Conservation (phyloP, 2,329 filamentous ascomycete species). For the Trichoderma asperellum region DNA sequence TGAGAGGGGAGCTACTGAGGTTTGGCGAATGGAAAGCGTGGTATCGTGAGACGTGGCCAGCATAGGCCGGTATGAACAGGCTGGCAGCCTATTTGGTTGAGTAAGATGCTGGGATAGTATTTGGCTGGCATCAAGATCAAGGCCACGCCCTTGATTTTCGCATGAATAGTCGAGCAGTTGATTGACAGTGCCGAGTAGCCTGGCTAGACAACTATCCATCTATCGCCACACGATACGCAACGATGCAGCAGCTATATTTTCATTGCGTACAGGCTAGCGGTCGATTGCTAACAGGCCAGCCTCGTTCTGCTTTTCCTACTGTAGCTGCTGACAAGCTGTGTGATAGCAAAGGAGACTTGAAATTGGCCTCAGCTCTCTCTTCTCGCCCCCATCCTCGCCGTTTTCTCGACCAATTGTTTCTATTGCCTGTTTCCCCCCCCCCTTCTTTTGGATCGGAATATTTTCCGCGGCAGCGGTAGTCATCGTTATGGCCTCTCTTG, state of each 20-base stretch:
- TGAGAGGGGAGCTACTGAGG: background rate
- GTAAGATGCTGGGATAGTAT: background rate
- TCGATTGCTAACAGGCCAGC: background rate
- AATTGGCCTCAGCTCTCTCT: background rate
- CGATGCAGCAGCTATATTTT: background rate
- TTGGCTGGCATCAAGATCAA: background rate
- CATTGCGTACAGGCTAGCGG: background rate
- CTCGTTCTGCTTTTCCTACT: background rate
- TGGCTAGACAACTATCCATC: background rate
- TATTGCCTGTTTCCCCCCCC: too few species aligned
- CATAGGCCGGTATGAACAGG: background rate
- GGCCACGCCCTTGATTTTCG: background rate
- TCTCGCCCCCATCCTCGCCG: background rate
- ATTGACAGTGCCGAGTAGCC: background rate
- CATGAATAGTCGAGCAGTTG: background rate
- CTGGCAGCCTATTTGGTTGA: background rate
- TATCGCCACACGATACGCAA: background rate
- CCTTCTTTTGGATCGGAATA: background rate
- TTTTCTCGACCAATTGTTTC: background rate
- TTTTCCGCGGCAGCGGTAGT: background rate
- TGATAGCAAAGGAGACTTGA: background rate
- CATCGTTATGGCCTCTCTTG: background rate
- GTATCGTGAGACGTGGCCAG: background rate
- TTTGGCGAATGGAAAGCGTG: slow-evolving; percentile 5
- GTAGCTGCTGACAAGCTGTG: background rate